Evolutionary conservation across 208 protist species (phyloP).

Genomic region (Wallacemonas sp.): DNA sequence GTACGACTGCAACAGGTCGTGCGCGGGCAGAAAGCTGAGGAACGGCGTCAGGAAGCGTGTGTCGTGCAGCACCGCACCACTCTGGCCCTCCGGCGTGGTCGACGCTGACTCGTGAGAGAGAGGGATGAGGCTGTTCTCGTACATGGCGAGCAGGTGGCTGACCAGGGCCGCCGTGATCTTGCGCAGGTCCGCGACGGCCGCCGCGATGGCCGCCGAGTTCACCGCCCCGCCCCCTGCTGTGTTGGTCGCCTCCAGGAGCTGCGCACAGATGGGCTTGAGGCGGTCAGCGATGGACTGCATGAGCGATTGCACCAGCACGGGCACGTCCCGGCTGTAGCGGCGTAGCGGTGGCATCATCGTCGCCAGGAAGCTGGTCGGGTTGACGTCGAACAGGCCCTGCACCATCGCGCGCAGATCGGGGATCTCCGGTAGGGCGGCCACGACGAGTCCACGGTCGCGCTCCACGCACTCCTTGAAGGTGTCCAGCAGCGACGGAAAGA

Average conservation of each 20-base stretch:
- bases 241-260: slow-evolving; percentile 13
- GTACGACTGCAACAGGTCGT: slow-evolving; percentile 54
- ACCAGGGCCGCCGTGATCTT: slow-evolving; percentile 41
- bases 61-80: slow-evolving; percentile 36
- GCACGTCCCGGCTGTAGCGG: slow-evolving; percentile 50
- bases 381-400: slow-evolving; percentile 52
- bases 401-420: slow-evolving; percentile 61
- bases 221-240: slow-evolving; percentile 3
- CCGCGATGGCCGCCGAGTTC: slow-evolving; percentile 8
- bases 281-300: slow-evolving; percentile 54
- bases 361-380: slow-evolving; percentile 48
- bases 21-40: slow-evolving; percentile 56
- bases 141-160: slow-evolving; percentile 61
- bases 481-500: slow-evolving; percentile 66
- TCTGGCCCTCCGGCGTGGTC: background rate
- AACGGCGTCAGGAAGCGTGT: slow-evolving; percentile 78
- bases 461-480: slow-evolving; percentile 70
- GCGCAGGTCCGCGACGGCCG: slow-evolving; percentile 24
- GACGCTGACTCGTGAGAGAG: slow-evolving; percentile 22
- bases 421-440: slow-evolving; percentile 52
- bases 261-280: slow-evolving; percentile 37
- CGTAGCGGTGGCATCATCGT: slow-evolving; percentile 65
- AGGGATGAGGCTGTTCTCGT: slow-evolving; percentile 55
- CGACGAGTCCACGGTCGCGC: slow-evolving; percentile 51
- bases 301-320: slow-evolving; percentile 70